Base-by-base conservation (phyloP, 2,329 filamentous ascomycete species). In the Verticillium klebahnii region DNA sequence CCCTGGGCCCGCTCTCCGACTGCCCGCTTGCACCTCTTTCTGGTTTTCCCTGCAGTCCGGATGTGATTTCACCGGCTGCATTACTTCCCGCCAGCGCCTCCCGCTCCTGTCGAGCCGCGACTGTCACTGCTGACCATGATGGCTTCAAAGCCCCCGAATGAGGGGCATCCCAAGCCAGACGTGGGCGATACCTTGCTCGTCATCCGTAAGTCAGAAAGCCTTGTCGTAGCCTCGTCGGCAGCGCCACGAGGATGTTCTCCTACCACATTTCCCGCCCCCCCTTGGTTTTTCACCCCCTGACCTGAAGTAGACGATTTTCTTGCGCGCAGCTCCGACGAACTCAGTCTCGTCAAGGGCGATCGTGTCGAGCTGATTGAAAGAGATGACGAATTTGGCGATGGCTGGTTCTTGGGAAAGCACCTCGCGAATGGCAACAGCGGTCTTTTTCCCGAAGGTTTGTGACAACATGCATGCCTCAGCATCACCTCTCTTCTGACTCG, bases 261-360 rank as follows among this genome's bases (percentile, higher is more conserved):
- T 31, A 37, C 12, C 37, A 12, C 29, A 5, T 58, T 5, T n/a
- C 19, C 60, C 29, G 25, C 29, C 9, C 34, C 34, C 54, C 56
- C 58, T 29, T 39, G 34, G 17, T 54, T 23, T 31, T 19, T 57
- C 15, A 7, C 17, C 25, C 34, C 31, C 55, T 50, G 36, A 62
- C 56, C 58, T 64, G 40, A 58, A 39, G 17, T 34, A 96, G 92
- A 99, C 78, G 93, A 97, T 77, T 98, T 99, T 75, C 82, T 88
- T 68, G 93, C 94, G 62, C 88, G 95, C 68, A 96, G 93, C 75
- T 90, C 91, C 62, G 95, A 99, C 77, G 95, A 99, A 81, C 83
- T 99, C 71, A 96, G 87, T 69, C 82, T 99, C 67, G 82, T 86
- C 61, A 96, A 96, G 72, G 93, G 91, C 69, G 91, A 95, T 70